Percentiles rank a stretch among this genome's conserved stretches.
These are phyloP conservation scores for Xylaria nigripes DNA, from an alignment of 495 filamentous ascomycete genomes.

Conservation along the genomic window DNA sequence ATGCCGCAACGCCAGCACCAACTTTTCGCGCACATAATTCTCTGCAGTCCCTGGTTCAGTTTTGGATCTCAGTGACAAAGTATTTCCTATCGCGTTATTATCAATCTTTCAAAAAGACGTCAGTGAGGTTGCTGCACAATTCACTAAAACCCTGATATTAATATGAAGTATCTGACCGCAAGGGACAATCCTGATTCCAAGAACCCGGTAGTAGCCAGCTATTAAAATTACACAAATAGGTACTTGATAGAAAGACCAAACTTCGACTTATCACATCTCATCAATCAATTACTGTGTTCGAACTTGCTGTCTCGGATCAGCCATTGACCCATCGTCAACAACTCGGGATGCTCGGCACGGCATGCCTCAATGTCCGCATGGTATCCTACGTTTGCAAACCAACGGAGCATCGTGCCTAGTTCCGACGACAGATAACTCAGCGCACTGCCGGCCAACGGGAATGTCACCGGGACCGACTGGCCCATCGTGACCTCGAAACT, in stretches of 20 bases:
- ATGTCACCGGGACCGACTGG: slow-evolving; percentile 29
- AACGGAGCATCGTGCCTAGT: slow-evolving; percentile 37
- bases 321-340: slow-evolving; percentile 39
- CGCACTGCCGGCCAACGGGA: slow-evolving; percentile 30
- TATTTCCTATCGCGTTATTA: not conserved
- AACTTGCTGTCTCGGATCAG: slow-evolving; percentile 32
- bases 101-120: no score
- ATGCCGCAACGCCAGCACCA: not conserved
- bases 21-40: not conserved
- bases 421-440: slow-evolving; percentile 34
- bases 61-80: not conserved
- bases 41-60: not conserved
- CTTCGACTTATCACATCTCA: not conserved
- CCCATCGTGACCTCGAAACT: slow-evolving; percentile 34
- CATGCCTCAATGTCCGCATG: slow-evolving; percentile 33
- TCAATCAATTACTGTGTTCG: slow-evolving; percentile 10
- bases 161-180: no score
- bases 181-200: no score
- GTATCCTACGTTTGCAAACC: slow-evolving; percentile 40
- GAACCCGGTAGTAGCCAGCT: no score
- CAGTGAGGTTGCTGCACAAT: no score
- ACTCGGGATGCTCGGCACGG: slow-evolving; percentile 27
- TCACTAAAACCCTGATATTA: no score
- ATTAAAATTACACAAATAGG: no score
- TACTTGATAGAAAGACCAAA: no score